phyloP scores from a whole-genome alignment of 768 basidiomycete genomes.

The Lactarius indigo region DNA sequence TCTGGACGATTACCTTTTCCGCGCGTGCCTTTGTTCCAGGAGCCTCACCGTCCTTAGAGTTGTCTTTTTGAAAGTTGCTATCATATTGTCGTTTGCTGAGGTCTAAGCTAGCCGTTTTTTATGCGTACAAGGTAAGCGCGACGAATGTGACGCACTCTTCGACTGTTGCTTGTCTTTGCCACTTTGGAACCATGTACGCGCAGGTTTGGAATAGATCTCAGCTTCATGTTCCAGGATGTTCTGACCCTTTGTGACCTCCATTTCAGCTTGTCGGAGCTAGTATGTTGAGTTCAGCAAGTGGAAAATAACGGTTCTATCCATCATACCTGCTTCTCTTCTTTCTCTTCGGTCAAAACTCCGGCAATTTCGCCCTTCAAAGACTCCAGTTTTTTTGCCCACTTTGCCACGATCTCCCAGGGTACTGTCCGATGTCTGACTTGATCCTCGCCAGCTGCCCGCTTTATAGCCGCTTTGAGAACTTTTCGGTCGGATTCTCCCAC shows the following conservation, averaged over 20 bases:
- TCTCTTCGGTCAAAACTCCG: slow-evolving; percentile 83
- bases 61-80: slow-evolving; percentile 39
- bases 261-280: slow-evolving; percentile 86
- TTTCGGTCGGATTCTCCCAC: slow-evolving; percentile 96
- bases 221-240: slow-evolving; percentile 92
- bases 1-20: slow-evolving; percentile 31
- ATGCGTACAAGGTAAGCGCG: slow-evolving; percentile 6
- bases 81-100: slow-evolving; percentile 76
- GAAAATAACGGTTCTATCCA: slow-evolving; percentile 10
- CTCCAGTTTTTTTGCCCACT: slow-evolving; percentile 68
- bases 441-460: slow-evolving; percentile 74
- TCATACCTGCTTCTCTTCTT: slow-evolving; percentile 86
- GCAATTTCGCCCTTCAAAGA: slow-evolving; percentile 71
- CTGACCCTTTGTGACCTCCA: slow-evolving; percentile 92
- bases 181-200: slow-evolving; percentile 98
- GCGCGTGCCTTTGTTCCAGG: slow-evolving; percentile 30
- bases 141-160: slow-evolving; percentile 50
- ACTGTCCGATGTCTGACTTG: slow-evolving; percentile 87
- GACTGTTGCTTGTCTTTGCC: slow-evolving; percentile 77
- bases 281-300: slow-evolving; percentile 17
- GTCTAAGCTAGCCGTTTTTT: slow-evolving; percentile 40
- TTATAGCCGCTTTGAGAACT: slow-evolving; percentile 94
- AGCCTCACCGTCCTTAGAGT: slow-evolving; percentile 39
- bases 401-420: slow-evolving; percentile 66
- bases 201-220: slow-evolving; percentile 91